These are phyloP conservation scores for Aspergillus affinis DNA, from an alignment of 495 filamentous ascomycete genomes.

Conservation along the genomic window DNA sequence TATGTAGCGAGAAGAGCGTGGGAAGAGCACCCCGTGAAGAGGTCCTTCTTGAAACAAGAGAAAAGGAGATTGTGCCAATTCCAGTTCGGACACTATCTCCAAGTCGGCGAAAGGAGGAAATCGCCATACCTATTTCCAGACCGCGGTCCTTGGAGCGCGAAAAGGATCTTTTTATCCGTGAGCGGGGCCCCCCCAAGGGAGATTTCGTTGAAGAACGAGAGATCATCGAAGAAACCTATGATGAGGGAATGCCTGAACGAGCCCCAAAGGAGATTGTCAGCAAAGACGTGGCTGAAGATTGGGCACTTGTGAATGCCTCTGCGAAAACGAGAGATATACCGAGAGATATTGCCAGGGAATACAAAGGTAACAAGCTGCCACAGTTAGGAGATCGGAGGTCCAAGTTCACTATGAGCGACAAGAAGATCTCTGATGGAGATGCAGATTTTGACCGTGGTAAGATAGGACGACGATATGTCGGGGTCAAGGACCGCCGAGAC, in stretches of 20 bases:
- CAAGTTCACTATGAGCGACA: constrained; percentile 13
- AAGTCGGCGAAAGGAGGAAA: constrained; percentile 16
- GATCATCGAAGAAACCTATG: constrained; percentile 18
- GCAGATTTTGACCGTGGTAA: constrained; percentile 30
- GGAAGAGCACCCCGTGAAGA: constrained; percentile 12
- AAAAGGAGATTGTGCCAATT: constrained; percentile 1
- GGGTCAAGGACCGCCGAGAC: constrained; percentile 45
- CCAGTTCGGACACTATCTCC: constrained; percentile 7
- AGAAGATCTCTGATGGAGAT: constrained; percentile 18
- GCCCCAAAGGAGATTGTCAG: neutral
- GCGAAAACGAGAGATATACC: constrained; percentile 3
- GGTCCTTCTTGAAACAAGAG: constrained; percentile 12
- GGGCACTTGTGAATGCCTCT: constrained; percentile 19
- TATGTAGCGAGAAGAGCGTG: constrained; percentile 6
- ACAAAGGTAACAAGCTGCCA: constrained; percentile 3
- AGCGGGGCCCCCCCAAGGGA: constrained; percentile 3
- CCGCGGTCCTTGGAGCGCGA: constrained; percentile 11
- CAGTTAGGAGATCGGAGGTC: constrained; percentile 8
- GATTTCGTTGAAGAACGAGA: constrained; percentile 14
- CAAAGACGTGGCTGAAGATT: constrained; percentile 12
- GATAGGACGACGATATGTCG: constrained; percentile 42
- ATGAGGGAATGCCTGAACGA: constrained; percentile 2
- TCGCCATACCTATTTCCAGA: constrained; percentile 7
- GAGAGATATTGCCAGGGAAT: constrained; percentile 4
- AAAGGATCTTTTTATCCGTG: constrained; percentile 12